Evolutionary conservation across 164 flowering plant species (phyloP), one percentile per base, ranked within the genome.

Genomic region (Kingdonia uniflora): DNA sequence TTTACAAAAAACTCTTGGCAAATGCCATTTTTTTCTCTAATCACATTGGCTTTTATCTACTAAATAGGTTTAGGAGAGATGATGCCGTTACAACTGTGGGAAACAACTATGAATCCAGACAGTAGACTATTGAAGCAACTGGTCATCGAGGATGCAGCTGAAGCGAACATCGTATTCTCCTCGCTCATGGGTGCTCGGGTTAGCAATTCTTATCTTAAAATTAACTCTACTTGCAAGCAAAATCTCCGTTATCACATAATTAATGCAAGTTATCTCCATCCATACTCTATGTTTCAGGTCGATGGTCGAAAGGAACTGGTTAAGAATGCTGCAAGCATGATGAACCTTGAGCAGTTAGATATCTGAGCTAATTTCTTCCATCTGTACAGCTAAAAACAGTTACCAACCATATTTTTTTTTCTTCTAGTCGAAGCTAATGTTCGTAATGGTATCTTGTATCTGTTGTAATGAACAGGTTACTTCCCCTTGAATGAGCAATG

Each of bases 11-110:
- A n/a, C n/a, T 22, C 19, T 29, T 42, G 49, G 40, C 45, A 55
- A 55, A 3, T 29, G 0, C 37, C 21, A 17, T 24, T 42, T 1
- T 10, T 17, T 5, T 12, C 1, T 24, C 22, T 48, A 23, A 19
- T 29, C 4, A 29, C 35, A 3, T 29, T 29, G 35, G 21, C n/a
- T n/a, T 22, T 22, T 50, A 24, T 42, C 8, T 58, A 33, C 33
- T 21, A n/a, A 17, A 53, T 42, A 92, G 99, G 99, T 0, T 65
- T 94, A 67, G 99, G 99, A 51, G 97, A 94, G 70, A 94, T 94
- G 99, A 94, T 89, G 97, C 97, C 99, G 38, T 6, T 26, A 39
- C 97, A 89, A 68, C 65, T 94, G 29, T 94, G 97, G 99, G 97
- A 94, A 55, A 94, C 99, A 44, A 94, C 99, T 6, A 46, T 94